A percentile compares a stretch with the other conserved stretches of the same genome.
Conservation (phyloP, 108 stramenopile genomes). For the Conticribra guillardii region DNA sequence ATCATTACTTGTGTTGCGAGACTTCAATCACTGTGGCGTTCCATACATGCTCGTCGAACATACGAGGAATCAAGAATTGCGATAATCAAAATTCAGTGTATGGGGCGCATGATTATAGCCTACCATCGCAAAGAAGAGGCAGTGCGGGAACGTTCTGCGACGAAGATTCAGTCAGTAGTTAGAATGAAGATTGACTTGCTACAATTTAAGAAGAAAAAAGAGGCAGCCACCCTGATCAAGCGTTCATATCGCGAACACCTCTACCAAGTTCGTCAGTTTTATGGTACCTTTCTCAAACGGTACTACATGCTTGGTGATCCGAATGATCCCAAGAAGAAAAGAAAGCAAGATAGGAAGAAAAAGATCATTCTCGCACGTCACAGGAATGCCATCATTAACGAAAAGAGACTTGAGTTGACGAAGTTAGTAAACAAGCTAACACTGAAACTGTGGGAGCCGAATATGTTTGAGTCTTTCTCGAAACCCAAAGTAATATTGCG, state of each 20-base stretch:
- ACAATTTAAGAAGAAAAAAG: conserved; percentile 12
- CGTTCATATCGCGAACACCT: conserved; percentile 46
- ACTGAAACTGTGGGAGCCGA: conserved; percentile 40
- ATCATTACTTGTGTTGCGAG: conserved; percentile 24
- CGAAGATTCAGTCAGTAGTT: conserved; percentile 66
- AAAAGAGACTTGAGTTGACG: conserved; percentile 39
- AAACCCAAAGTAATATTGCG: conserved; percentile 8
- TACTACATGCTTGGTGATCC: conserved; percentile 53
- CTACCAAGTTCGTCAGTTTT: conserved; percentile 35
- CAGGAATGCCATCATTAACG: conserved; percentile 52
- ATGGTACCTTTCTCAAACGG: conserved; percentile 52
- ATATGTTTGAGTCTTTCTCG: conserved; percentile 44
- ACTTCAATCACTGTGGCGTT: conserved; percentile 37
- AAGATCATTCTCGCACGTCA: conserved; percentile 51
- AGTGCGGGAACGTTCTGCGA: conserved; percentile 45
- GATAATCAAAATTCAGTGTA: conserved; percentile 25
- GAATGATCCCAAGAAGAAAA: conserved; percentile 12
- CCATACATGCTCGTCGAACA: conserved; percentile 12
- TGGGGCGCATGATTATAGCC: conserved; percentile 24
- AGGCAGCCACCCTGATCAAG: conserved; percentile 39
- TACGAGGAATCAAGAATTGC: conserved; percentile 24
- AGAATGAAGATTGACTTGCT: conserved; percentile 52
- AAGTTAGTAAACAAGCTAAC: conserved; percentile 43
- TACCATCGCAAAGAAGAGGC: conserved; percentile 17
- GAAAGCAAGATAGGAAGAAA: conserved; percentile 38